phyloP scores from a whole-genome alignment of 2,329 filamentous ascomycete species.

The Aureobasidium zeae region DNA sequence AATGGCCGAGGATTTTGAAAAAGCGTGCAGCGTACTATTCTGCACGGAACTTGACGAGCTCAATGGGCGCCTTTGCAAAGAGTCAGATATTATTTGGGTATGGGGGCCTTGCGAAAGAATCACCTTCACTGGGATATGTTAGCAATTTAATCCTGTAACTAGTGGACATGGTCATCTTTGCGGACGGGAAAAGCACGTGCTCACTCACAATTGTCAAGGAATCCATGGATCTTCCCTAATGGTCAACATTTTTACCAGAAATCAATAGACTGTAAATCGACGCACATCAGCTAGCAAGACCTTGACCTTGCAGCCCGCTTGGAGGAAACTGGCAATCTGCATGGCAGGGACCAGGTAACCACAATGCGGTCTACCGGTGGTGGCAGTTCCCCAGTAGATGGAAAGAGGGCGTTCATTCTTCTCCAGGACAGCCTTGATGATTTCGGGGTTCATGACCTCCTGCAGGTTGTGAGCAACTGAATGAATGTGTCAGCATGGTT shows the following conservation, averaged over 20 bases:
- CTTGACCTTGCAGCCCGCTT: conserved; percentile 64
- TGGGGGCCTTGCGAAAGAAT: too few relatives aligned
- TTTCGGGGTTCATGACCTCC: conserved; percentile 75
- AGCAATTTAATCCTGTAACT: conserved; percentile 21
- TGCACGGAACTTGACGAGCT: conserved; percentile 72
- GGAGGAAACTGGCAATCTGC: conserved; percentile 81
- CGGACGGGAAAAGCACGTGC: conserved; percentile 26
- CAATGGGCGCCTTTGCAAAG: conserved; percentile 56
- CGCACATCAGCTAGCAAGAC: conserved; percentile 28
- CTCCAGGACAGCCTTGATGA: conserved; percentile 63
- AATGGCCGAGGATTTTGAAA: background rate
- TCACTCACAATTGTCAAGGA: conserved; percentile 48
- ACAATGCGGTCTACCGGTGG: conserved; percentile 76
- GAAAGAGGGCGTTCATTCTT: conserved; percentile 62
- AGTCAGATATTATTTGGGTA: background rate
- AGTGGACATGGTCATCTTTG: background rate
- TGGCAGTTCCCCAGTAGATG: conserved; percentile 84
- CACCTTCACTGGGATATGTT: conserved; percentile 3
- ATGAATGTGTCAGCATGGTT: background rate
- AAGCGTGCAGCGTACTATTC: conserved; percentile 45
- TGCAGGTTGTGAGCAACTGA: conserved; percentile 62
- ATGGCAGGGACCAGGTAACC: conserved; percentile 84
- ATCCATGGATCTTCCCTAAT: conserved; percentile 48
- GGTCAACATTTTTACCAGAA: background rate
- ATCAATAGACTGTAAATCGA: background rate